A percentile compares a stretch with the other conserved stretches of the same genome.
Evolutionary conservation across 208 protist species (phyloP).

Genomic region (Wallacemonas sp.): DNA sequence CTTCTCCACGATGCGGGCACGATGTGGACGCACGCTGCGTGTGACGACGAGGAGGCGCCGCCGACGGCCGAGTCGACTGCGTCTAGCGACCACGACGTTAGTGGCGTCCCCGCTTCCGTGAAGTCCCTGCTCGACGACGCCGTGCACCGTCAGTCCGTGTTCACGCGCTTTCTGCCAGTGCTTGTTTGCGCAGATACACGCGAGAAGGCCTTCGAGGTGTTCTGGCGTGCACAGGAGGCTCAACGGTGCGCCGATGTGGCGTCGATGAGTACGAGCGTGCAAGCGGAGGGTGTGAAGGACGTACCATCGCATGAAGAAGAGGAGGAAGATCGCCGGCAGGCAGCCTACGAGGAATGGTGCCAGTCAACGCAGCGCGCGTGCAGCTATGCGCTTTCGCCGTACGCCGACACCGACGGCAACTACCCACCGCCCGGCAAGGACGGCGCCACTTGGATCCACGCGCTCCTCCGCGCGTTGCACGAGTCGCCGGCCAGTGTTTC

Average conservation of each 20-base stretch:
- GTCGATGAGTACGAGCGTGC: neutral
- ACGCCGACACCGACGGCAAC: slow-evolving; percentile 64
- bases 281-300: too few relatives aligned
- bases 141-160: neutral
- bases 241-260: neutral
- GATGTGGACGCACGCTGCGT: neutral
- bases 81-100: neutral
- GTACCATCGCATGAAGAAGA: neutral
- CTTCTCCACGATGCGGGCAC: neutral
- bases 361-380: slow-evolving; percentile 45
- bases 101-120: neutral
- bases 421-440: slow-evolving; percentile 23
- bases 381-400: slow-evolving; percentile 52
- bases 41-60: neutral
- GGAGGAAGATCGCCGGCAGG: neutral
- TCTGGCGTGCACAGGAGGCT: slow-evolving; percentile 2
- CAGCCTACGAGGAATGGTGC: slow-evolving; percentile 38
- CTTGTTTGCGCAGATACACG: neutral
- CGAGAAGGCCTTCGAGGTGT: neutral
- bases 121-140: neutral
- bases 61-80: neutral
- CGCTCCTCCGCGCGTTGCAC: slow-evolving; percentile 30
- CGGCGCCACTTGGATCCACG: slow-evolving; percentile 48
- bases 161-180: neutral
- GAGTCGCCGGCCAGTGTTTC: slow-evolving; percentile 17